Evolutionary conservation across 1,284 basidiomycete genomes (phyloP), one percentile per base, ranked within the genome.

Genomic region (Neotropicomus parvogracilis): DNA sequence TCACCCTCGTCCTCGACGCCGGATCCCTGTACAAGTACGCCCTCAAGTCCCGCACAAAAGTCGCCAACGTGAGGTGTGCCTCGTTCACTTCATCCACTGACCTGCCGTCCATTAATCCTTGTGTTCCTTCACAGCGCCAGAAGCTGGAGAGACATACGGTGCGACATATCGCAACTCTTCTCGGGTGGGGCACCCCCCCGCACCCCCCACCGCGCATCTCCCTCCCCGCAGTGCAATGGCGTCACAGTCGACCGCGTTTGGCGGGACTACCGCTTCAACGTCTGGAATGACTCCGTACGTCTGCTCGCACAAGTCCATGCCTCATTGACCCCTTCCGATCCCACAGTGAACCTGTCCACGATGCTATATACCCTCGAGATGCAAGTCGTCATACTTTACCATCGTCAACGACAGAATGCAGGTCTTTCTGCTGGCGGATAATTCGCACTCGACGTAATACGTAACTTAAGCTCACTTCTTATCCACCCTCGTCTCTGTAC

Each of bases 1-100:
- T 85, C 43, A 79, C 80, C 33, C 72, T 85, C 52, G 73, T 86
- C 52, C 73, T 86, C 50, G 81, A 84, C 59, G 81, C 84, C 34
- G 83, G 84, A 14, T 75, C 77, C 19, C 68, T 78, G 38, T 86
- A 86, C 70, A 76, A 77, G 58, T 85, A 86, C 62, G 81, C 80
- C 34, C 68, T 86, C 50, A 85, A 85, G 64, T 75, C 74, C 53
- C 76, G 74, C 53, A 74, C 77, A 43, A 81, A 79, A 60, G 81
- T 86, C 31, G 81, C 77, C 49, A 81, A 82, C 62, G 75, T 87
- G 61, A 83, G 80, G 84, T 85, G 64, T 62, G 82, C 72, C 47
- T 38, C 52, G 16, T 52, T 28, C 36, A 10, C 27, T 33, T 24
- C 24, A n/a, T 39, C 39, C 37, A 3, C 44, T 38, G 20, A 36